These are phyloP conservation scores for Crithidia fasciculata DNA, from an alignment of 208 protist genomes.

Conservation along the genomic window DNA sequence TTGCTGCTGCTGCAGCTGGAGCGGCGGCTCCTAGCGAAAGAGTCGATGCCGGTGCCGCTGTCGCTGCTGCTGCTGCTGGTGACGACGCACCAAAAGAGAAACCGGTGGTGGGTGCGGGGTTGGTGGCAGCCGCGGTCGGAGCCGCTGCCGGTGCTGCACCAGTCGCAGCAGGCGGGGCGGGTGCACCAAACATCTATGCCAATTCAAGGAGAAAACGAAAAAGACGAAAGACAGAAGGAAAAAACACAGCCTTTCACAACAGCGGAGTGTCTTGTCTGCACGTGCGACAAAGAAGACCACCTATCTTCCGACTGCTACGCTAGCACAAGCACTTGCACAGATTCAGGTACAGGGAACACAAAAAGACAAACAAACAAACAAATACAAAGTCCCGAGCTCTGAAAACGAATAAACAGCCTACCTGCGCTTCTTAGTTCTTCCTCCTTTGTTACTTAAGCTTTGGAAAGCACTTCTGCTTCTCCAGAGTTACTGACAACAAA, in stretches of 20 bases:
- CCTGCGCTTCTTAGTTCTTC: too few relatives aligned
- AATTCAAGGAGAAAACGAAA: not conserved
- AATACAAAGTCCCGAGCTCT: too few relatives aligned
- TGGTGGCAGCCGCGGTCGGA: not conserved
- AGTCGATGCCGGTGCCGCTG: not conserved
- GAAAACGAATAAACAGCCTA: too few relatives aligned
- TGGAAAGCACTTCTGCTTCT: too few relatives aligned
- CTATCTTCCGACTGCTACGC: too few relatives aligned
- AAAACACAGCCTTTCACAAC: not conserved
- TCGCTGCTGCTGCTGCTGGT: not conserved
- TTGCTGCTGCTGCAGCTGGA: not conserved
- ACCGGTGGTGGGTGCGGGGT: not conserved
- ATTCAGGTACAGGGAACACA: too few relatives aligned
- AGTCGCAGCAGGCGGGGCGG: not conserved
- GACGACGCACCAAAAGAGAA: constrained; percentile 2
- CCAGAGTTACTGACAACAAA: too few relatives aligned
- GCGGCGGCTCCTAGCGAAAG: not conserved
- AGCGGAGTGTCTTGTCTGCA: too few relatives aligned
- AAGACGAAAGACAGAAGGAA: not conserved
- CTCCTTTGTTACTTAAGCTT: too few relatives aligned
- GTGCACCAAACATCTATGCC: constrained; percentile 9
- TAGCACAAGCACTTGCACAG: too few relatives aligned
- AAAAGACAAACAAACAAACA: too few relatives aligned
- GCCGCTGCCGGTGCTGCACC: not conserved
- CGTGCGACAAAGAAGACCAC: too few relatives aligned